Percentiles rank a stretch among this genome's conserved stretches.
Conservation (phyloP, 2,329 filamentous ascomycete species). For the Xylariaceae sp. region DNA sequence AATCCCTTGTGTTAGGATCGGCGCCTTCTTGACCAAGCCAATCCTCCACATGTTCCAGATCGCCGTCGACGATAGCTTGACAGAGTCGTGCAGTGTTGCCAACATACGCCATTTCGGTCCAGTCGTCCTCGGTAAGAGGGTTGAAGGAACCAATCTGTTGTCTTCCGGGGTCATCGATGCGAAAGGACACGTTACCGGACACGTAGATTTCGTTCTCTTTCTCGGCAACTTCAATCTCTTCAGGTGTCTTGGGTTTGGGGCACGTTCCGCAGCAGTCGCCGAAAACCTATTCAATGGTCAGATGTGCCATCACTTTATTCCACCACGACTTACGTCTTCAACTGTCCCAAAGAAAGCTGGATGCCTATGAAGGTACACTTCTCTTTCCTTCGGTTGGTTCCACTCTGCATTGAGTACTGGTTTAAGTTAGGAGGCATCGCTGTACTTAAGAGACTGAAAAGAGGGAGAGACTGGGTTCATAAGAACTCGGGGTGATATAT, state of each 20-base stretch:
- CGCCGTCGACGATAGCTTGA: constrained; percentile 74
- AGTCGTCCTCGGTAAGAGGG: constrained; percentile 76
- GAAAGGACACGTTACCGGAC: constrained; percentile 68
- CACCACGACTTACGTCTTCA: constrained; percentile 46
- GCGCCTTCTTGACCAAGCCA: constrained; percentile 68
- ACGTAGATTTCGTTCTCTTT: constrained; percentile 75
- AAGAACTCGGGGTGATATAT: too few species aligned
- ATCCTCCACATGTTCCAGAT: constrained; percentile 66
- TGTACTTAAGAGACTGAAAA: too few species aligned
- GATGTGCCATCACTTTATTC: not conserved
- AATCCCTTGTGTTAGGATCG: constrained; percentile 72
- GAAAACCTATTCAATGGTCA: constrained; percentile 47
- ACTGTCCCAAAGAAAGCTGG: constrained; percentile 80
- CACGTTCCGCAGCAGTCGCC: constrained; percentile 81
- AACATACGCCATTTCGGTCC: constrained; percentile 89
- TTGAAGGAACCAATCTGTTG: constrained; percentile 69
- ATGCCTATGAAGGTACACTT: constrained; percentile 76
- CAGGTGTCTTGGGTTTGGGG: constrained; percentile 63
- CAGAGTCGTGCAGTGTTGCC: constrained; percentile 75
- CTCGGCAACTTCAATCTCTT: constrained; percentile 69
- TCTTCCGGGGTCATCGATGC: constrained; percentile 78
- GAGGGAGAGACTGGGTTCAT: too few species aligned
- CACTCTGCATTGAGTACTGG: constrained; percentile 77
- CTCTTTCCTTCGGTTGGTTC: constrained; percentile 74
- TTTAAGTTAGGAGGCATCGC: not conserved